A percentile compares a stretch with the other conserved stretches of the same genome.
Evolutionary conservation across 2,329 filamentous ascomycete species (phyloP).

Genomic region (Talaromyces sp.): DNA sequence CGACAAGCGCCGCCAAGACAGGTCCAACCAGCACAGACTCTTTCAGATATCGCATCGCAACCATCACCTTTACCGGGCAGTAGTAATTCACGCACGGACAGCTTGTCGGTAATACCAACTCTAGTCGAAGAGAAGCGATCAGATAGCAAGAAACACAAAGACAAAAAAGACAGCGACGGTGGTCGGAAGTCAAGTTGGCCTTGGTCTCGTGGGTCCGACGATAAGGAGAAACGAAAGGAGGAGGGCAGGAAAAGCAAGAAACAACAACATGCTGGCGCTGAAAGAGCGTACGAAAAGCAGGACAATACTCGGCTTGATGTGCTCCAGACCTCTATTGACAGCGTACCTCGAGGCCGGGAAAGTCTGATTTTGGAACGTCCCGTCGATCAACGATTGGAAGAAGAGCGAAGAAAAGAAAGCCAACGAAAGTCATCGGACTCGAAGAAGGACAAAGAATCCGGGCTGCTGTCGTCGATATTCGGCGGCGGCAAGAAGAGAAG

Average conservation of each 20-base stretch:
- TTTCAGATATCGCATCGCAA: constrained; percentile 63
- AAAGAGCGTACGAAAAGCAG: constrained; percentile 67
- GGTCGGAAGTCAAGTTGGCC: constrained; percentile 72
- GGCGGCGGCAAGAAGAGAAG: constrained; percentile 83
- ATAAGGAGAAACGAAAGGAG: constrained; percentile 58
- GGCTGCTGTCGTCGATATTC: constrained; percentile 91
- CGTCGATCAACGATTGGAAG: constrained; percentile 68
- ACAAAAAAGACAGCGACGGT: constrained; percentile 69
- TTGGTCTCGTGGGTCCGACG: constrained; percentile 71
- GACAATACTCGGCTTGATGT: constrained; percentile 83
- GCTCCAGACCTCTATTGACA: constrained; percentile 81
- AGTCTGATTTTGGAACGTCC: constrained; percentile 74
- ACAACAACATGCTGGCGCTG: constrained; percentile 48
- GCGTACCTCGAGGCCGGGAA: constrained; percentile 61
- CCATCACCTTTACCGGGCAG: constrained; percentile 68
- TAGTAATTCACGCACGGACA: constrained; percentile 67
- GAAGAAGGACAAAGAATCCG: constrained; percentile 83
- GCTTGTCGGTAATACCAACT: constrained; percentile 75
- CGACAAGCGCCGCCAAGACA: constrained; percentile 31
- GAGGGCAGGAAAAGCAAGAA: constrained; percentile 57
- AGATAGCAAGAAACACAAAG: constrained; percentile 61
- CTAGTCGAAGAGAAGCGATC: constrained; percentile 67
- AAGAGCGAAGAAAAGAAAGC: constrained; percentile 71
- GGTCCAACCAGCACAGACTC: constrained; percentile 45
- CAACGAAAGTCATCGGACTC: constrained; percentile 63